Conservation (phyloP, 805 yeast species). For the Yamadazyma insecticola region DNA sequence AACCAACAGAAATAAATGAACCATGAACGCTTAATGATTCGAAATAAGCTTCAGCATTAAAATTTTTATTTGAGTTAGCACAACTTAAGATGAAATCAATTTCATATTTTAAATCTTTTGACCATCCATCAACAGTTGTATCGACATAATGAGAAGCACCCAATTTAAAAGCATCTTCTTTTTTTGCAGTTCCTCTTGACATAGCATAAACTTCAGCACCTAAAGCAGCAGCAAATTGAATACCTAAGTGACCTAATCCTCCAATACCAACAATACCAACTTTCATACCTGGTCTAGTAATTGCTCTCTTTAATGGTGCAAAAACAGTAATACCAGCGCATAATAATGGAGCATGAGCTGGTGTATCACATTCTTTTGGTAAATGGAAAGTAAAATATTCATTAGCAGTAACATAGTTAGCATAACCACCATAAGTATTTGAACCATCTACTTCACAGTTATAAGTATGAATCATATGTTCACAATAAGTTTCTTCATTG, state of each 20-base stretch:
- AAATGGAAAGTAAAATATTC: constrained; percentile 43
- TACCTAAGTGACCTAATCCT: constrained; percentile 61
- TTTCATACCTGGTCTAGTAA: constrained; percentile 27
- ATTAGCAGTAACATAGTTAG: constrained; percentile 42
- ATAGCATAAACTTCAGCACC: constrained; percentile 62
- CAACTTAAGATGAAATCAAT: constrained; percentile 48
- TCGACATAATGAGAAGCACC: constrained; percentile 56
- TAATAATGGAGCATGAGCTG: constrained; percentile 47
- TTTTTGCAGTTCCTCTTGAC: constrained; percentile 48
- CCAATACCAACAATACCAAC: constrained; percentile 64
- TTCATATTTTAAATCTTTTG: constrained; percentile 6
- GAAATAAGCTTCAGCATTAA: constrained; percentile 26
- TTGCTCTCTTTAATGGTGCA: constrained; percentile 39
- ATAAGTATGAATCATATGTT: constrained; percentile 47
- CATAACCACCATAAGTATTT: constrained; percentile 45
- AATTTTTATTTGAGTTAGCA: constrained; percentile 30
- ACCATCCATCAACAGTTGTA: constrained; percentile 36
- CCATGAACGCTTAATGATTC: constrained; percentile 53
- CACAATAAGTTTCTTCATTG: constrained; percentile 47
- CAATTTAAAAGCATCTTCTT: constrained; percentile 45
- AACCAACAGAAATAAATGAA: constrained; percentile 59
- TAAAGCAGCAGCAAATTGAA: constrained; percentile 54
- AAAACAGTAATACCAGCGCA: constrained; percentile 56
- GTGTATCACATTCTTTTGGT: constrained; percentile 40
- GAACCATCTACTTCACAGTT: constrained; percentile 31